A percentile compares a stretch with the other conserved stretches of the same genome.
phyloP scores from a whole-genome alignment of 2,329 filamentous ascomycete species.

The Helminthosporium solani region DNA sequence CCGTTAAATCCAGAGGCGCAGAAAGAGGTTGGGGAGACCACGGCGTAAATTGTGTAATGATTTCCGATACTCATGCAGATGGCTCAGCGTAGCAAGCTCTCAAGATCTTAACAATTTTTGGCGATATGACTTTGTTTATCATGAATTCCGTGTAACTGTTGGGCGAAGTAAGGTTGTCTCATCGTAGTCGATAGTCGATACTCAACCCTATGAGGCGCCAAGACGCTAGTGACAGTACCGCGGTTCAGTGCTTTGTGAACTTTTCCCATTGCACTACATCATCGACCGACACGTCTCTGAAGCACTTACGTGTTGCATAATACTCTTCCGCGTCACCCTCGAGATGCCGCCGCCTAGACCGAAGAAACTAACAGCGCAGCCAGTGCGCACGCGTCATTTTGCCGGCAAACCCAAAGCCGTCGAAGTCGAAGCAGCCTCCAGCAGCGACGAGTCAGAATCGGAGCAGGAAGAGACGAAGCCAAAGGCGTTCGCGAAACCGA shows the following conservation, averaged over 20 bases:
- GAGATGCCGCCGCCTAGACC: conserved; percentile 52
- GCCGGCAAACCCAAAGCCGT: conserved; percentile 71
- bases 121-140: too few species aligned
- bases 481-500: conserved; percentile 35
- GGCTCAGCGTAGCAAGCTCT: too few species aligned
- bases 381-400: conserved; percentile 74
- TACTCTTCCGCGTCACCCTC: not conserved
- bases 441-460: conserved; percentile 52
- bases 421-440: conserved; percentile 41
- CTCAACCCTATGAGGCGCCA: not conserved
- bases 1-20: conserved; percentile 42
- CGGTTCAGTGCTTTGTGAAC: not conserved
- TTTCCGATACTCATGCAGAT: too few species aligned
- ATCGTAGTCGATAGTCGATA: too few species aligned
- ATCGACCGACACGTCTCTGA: not conserved
- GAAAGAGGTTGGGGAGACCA: conserved; percentile 23
- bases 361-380: conserved; percentile 93
- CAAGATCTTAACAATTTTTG: too few species aligned
- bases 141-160: too few species aligned
- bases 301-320: not conserved
- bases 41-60: not conserved
- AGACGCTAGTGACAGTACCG: not conserved
- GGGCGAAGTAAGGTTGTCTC: too few species aligned
- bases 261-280: not conserved
- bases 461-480: conserved; percentile 57